phyloP scores from a whole-genome alignment of 345 rosid genomes.

The Lepidium didymum region DNA sequence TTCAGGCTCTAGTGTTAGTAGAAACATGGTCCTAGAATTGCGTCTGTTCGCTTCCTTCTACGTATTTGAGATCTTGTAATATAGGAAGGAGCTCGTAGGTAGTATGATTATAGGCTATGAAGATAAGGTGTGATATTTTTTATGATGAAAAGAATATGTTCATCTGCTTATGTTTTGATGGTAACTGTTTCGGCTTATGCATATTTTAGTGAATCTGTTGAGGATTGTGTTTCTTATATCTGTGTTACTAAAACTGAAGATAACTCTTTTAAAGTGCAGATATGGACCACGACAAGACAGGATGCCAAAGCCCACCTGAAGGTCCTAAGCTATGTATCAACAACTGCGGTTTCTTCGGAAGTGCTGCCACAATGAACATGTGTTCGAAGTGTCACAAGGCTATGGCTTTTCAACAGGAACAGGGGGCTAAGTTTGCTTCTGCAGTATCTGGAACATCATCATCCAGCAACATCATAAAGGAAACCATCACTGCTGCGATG shows the following conservation, averaged over 20 bases:
- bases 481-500: conserved; percentile 32
- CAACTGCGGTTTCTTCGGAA: conserved; percentile 93
- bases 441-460: conserved; percentile 55
- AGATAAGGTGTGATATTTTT: background rate
- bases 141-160: background rate
- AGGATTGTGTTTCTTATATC: background rate
- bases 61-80: background rate
- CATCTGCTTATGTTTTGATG: background rate
- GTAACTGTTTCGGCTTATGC: background rate
- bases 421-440: conserved; percentile 60
- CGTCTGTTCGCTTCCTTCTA: background rate
- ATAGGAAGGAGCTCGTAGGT: background rate
- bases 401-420: conserved; percentile 59
- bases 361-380: conserved; percentile 89
- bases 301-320: conserved; percentile 89
- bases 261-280: conserved; percentile 25
- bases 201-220: background rate
- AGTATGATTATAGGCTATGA: background rate
- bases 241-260: background rate
- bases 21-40: background rate
- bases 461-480: conserved; percentile 43
- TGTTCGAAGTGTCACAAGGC: conserved; percentile 95
- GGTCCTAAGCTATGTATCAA: conserved; percentile 69
- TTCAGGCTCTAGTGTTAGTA: background rate
- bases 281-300: conserved; percentile 91